Base-by-base conservation (phyloP, 371 early-diverging fungal genomes). In the Coemansia sp. region DNA sequence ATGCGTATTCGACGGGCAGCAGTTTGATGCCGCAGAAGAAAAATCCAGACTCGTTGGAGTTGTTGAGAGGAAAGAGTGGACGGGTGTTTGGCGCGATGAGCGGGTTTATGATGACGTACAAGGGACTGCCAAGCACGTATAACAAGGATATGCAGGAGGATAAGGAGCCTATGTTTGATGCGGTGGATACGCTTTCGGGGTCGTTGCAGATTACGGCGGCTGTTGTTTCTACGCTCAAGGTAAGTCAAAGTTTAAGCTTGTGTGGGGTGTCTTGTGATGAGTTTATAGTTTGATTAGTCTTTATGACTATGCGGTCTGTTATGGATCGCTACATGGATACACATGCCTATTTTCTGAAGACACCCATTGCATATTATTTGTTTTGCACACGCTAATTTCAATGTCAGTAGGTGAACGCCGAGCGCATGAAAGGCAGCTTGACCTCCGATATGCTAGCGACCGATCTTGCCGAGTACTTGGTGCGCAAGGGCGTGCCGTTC, bases 81-180 rank as follows among this genome's bases (percentile, higher is more conserved):
- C 92, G 95, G 55, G 92, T 95, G 31, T 96, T 95, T 85, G 98
- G 98, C 31, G 86, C 86, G 83, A 88, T 95, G 92, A 78, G 91
- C 58, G 96, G 95, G 11, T 95, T 98, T 79, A 87, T 98, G 89
- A 97, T 96, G 95, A 90, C 95, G 6, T 86, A 92, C 86, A 97
- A 96, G 84, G 97, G 96, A 11, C 83, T 94, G 55, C 97, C 98
- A 8, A 92, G 92, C 79, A 95, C 98, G 11, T 98, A 98, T 84
- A 98, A 98, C 87, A 97, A 97, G 83, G 98, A 97, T 78, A 86
- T 98, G 71, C 98, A 98, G 80, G 98, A 97, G 82, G 98, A 97
- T 80, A 98, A 98, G 83, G 97, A 96, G 77, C 95, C 97, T 31
- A 86, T 98, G 86, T 97, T 98, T 81, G 97, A 97, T 69, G 89